Evolutionary conservation across 768 basidiomycete species (phyloP), one percentile per base, ranked within the genome.

Genomic region (Exsudoporus frostii): DNA sequence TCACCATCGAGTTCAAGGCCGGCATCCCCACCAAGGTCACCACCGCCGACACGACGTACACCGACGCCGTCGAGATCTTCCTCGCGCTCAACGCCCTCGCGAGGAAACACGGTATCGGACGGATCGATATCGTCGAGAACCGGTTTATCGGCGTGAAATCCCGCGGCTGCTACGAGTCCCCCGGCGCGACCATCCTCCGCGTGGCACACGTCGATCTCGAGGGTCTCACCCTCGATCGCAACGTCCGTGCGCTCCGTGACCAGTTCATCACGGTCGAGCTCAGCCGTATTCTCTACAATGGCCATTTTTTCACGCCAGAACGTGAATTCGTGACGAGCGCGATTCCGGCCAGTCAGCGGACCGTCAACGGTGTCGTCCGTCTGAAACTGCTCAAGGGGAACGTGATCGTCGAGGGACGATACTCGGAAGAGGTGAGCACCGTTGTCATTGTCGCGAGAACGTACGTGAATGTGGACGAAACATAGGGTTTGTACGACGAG

Each of bases 291-390:
- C 76, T 99, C 44, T 98, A 99, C 80, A 98, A 98, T 67, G 97
- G 96, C 34, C 93, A 96, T 76, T 98, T 93, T 85, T 99, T 98
- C 82, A 96, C 94, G n/a, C 95, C 97, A 42, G 97, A 98, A 74
- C 82, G 96, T 59, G 97, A 98, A 74, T 98, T 98, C 66, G 76
- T 98, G 65, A 88, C 86, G 40, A 85, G 86, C 65, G 82, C 90
- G 50, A 92, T 98, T 67, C 92, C 94, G 5, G 86, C 92, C 38
- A 92, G 90, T 70, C 97, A 99, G 77, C 81, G 90, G 72, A 97
- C 94, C 24, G 97, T 99, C 59, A 98, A 98, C 64, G 97, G 97
- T 42, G 70, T 87, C 42, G 94, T 98, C 48, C 82, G 88, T 51
- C 74, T 99, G 63, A 92, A 92, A 72, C 75, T 98, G 40, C 92